These are phyloP conservation scores for Aspergillus pseudonomiae DNA, from an alignment of 2,329 filamentous ascomycete species.

Conservation along the genomic window DNA sequence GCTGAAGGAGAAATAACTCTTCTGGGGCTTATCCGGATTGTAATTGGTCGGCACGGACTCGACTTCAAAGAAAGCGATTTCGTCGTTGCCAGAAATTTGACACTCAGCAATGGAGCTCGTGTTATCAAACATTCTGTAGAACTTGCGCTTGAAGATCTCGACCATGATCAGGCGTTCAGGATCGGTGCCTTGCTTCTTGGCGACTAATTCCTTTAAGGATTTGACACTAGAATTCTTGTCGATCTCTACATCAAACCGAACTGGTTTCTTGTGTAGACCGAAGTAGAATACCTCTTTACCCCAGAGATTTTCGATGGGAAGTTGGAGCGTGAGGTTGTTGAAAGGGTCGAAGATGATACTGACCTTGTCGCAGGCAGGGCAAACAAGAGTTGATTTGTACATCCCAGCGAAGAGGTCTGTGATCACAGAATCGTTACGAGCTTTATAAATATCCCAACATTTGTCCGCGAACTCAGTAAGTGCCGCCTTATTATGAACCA, in stretches of 20 bases:
- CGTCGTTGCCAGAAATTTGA: conserved; percentile 63
- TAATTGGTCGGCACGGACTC: conserved; percentile 79
- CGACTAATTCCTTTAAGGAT: conserved; percentile 54
- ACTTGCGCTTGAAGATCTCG: conserved; percentile 80
- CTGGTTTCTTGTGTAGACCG: conserved; percentile 71
- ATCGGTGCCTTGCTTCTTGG: conserved; percentile 53
- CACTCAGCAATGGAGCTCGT: conserved; percentile 69
- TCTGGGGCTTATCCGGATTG: conserved; percentile 58
- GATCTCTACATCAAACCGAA: conserved; percentile 75
- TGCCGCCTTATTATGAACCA: conserved; percentile 78
- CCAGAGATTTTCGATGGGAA: conserved; percentile 87
- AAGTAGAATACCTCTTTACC: conserved; percentile 73
- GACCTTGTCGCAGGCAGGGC: conserved; percentile 87
- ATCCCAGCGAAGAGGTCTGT: conserved; percentile 95
- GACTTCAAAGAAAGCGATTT: conserved; percentile 75
- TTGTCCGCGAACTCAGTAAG: conserved; percentile 83
- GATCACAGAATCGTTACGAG: conserved; percentile 91
- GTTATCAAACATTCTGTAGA: conserved; percentile 86
- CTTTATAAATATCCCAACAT: conserved; percentile 89
- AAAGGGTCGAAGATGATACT: conserved; percentile 99
- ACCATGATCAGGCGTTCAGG: conserved; percentile 71
- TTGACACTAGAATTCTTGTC: conserved; percentile 67
- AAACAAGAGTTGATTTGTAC: conserved; percentile 97
- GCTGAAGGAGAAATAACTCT: conserved; percentile 35
- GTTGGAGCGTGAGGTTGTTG: conserved; percentile 87